Base-by-base conservation (phyloP, 768 basidiomycete genomes). In the Tulasnella sp. region DNA sequence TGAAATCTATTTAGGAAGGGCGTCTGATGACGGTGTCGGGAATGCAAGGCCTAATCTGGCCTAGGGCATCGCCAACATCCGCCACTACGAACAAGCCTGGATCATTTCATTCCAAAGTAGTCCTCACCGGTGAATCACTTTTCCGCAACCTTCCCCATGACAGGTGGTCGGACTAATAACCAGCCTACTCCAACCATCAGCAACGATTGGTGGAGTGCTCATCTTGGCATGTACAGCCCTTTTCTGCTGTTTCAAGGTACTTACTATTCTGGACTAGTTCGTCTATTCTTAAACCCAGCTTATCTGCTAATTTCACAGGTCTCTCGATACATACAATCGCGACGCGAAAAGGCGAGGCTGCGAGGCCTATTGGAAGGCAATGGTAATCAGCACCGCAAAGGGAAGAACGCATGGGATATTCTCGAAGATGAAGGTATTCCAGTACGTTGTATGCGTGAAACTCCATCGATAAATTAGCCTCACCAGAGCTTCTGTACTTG, bases 351-450 rank as follows among this genome's bases (percentile, higher is more conserved):
- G 73, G 20, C 72, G 11, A 69, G 79, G 48, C 64, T 50, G 1
- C 76, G 76, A 14, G 76, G 58, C 28, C 40, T 77, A 24, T 31
- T 77, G 79, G 79, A 80, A 75, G 58, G 74, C 41, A 40, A 72
- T 73, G 44, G 46, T 50, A 31, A 37, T n/a, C 42, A 46, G 37
- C 64, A 72, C 42, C 69, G 79, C 24, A 80, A 80, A 80, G 79
- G 79, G 46, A 46, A 72, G 44, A 80, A 80, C 34, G 79, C 72
- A 31, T 80, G 79, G 79, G 79, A 80, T 72, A 74, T 80, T 28
- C 72, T 50, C 14, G 79, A 80, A 24, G 46, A 46, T 20, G 79
- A 80, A 50, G 79, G 79, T 31, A 80, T 80, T n/a, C 79, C 79
- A 7, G 79, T 80, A 48, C 22, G 77, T 78, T 44, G 14, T 50